Percentiles rank a stretch among this genome's conserved stretches.
Conservation (phyloP, 2,329 filamentous ascomycete species). For the Chaetothyriales sp. region DNA sequence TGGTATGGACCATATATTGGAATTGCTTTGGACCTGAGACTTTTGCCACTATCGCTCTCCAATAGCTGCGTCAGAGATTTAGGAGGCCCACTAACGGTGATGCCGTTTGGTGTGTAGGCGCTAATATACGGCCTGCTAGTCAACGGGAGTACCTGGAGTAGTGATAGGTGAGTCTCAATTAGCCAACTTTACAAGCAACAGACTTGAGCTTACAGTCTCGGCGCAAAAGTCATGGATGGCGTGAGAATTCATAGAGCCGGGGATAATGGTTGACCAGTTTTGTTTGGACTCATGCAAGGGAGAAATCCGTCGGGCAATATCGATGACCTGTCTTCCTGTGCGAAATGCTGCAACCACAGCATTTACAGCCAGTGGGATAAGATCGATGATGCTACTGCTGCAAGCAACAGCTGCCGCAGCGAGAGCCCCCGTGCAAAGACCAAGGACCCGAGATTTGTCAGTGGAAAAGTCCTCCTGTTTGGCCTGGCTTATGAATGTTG, state of each 20-base stretch:
- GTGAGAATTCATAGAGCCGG: conserved; percentile 19
- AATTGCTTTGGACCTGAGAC: conserved; percentile 39
- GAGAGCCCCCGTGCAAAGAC: conserved; percentile 32
- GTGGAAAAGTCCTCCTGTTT: conserved; percentile 10
- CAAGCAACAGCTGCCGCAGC: conserved; percentile 29
- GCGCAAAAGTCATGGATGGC: conserved; percentile 19
- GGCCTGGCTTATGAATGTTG: conserved; percentile 31
- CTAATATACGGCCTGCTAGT: conserved; percentile 45
- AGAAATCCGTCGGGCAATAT: conserved; percentile 26
- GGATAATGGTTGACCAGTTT: conserved; percentile 29
- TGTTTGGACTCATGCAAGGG: conserved; percentile 20
- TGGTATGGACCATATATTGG: conserved; percentile 48
- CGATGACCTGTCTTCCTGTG: conserved; percentile 28
- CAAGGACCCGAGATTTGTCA: conserved; percentile 26
- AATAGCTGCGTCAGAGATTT: conserved; percentile 40
- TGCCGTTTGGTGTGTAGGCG: conserved; percentile 44
- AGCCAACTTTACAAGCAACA: too few relatives aligned
- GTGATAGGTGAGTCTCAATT: too few relatives aligned
- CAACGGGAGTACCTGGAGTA: conserved; percentile 31
- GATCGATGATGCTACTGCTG: conserved; percentile 27
- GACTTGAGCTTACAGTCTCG: conserved; percentile 10
- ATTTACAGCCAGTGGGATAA: conserved; percentile 30
- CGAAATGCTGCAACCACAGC: conserved; percentile 30
- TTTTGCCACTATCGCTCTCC: conserved; percentile 31
- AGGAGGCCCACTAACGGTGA: conserved; percentile 48